Evolutionary conservation across 2,329 filamentous ascomycete species (phyloP), one percentile per base, ranked within the genome.

Genomic region (Paracorniculantispora psalliotae): DNA sequence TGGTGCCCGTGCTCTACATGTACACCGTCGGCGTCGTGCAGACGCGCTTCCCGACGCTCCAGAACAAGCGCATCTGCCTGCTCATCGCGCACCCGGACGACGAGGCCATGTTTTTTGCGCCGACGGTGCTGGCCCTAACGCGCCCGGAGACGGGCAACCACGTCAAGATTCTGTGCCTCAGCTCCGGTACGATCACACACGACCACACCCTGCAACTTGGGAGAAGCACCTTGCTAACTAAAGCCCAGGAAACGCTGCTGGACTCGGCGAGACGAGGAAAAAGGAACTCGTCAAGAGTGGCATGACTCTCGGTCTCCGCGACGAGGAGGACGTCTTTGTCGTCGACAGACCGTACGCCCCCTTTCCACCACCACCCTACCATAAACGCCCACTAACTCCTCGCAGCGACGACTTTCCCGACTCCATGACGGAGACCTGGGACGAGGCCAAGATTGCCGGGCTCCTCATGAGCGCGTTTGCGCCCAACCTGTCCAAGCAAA

Each of bases 101-200:
- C 69, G 94, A 99, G 78, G 94, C 93, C 73, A 99, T 99, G 94
- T 99, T 99, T 81, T 99, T 99, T 75, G 86, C 92, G 63, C 94
- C 94, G 0, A 90, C 91, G 0, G 80, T 97, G 15, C 81, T 96
- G 66, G 86, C 90, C n/a, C 82, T 99, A 60, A 93, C 92, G 19
- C 80, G 83, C 15, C 91, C 91, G 4, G 84, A 87, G 61, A 80
- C 88, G 21, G 89, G 90, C 4, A 97, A 99, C 75, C 91, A 96
- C 70, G 82, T 99, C 69, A 94, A 96, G 76, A 96, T 99, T 63
- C 77, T 97, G 59, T 99, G 94, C 75, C 77, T 99, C 63, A 96
- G 90, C 74, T 93, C 87, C 64, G 92, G 90, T 87, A 72, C 50
- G 68, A 50, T 5, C 17, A 17, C 12, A 41, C 6, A 15, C 12